Evolutionary conservation across 768 basidiomycete genomes (phyloP).

Genomic region (Kwoniella pini): DNA sequence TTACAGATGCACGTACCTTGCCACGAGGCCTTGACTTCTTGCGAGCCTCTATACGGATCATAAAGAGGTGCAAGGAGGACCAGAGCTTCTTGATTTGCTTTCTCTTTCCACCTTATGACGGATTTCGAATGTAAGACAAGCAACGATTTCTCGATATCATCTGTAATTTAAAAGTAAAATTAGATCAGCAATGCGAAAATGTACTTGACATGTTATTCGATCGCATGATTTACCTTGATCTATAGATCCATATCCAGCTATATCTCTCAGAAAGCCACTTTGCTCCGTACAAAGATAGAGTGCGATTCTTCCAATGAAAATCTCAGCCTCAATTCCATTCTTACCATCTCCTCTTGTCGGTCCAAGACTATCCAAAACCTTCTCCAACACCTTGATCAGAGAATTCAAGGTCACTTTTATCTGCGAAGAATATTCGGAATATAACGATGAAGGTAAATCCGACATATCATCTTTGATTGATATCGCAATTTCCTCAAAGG

Average conservation of each 20-base stretch:
- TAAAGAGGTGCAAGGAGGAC: slow-evolving; percentile 30
- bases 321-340: slow-evolving; percentile 25
- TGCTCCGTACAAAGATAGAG: slow-evolving; percentile 24
- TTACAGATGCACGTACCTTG: slow-evolving; percentile 34
- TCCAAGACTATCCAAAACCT: slow-evolving; percentile 19
- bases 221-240: slow-evolving; percentile 30
- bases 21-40: slow-evolving; percentile 36
- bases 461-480: slow-evolving; percentile 31
- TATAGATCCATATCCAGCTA: slow-evolving; percentile 15
- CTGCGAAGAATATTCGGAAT: not conserved
- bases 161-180: not conserved
- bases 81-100: slow-evolving; percentile 25
- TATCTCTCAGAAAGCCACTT: slow-evolving; percentile 27
- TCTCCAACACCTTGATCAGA: slow-evolving; percentile 14
- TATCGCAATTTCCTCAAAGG: slow-evolving; percentile 27
- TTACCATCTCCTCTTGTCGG: slow-evolving; percentile 12
- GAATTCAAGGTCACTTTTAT: slow-evolving; percentile 9
- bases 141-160: slow-evolving; percentile 2
- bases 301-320: slow-evolving; percentile 41
- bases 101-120: slow-evolving; percentile 26
- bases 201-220: too few relatives aligned
- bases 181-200: not conserved
- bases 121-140: slow-evolving; percentile 26
- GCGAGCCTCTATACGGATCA: slow-evolving; percentile 17
- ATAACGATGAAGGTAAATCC: slow-evolving; percentile 23